Evolutionary conservation across 1,139 yeast species (phyloP).

Genomic region (Wickerhamiella infanticola): DNA sequence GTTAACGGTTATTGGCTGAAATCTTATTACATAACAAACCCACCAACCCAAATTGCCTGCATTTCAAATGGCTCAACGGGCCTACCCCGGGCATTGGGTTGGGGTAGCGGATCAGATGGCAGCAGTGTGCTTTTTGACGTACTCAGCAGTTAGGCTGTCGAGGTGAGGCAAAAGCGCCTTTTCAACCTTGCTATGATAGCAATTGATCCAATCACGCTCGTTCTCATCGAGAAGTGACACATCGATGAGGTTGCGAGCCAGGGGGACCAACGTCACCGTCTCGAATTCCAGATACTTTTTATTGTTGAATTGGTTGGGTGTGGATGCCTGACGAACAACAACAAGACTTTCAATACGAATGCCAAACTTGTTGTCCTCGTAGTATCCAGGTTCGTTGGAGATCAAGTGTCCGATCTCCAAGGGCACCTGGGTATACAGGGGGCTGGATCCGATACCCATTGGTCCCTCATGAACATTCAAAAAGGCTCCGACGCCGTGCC

Average conservation of each 20-base stretch:
- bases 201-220: constrained; percentile 55
- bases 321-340: constrained; percentile 39
- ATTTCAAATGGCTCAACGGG: not conserved
- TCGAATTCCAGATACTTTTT: constrained; percentile 58
- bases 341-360: constrained; percentile 79
- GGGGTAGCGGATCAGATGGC: constrained; percentile 20
- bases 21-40: not conserved
- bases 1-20: not conserved
- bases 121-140: constrained; percentile 65
- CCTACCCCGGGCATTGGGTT: not conserved
- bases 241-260: constrained; percentile 45
- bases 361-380: constrained; percentile 86
- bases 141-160: constrained; percentile 40
- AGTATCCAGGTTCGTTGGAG: constrained; percentile 93
- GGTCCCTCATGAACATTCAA: constrained; percentile 97
- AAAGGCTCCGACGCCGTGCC: constrained; percentile 92
- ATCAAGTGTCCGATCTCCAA: constrained; percentile 61
- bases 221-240: constrained; percentile 37
- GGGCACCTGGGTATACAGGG: constrained; percentile 19
- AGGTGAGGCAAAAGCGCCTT: constrained; percentile 34
- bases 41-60: not conserved
- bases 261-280: constrained; percentile 80
- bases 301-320: constrained; percentile 31
- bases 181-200: constrained; percentile 52
- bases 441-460: constrained; percentile 53